Base-by-base conservation (phyloP, 441 rosid genomes). In the Pelargonium cotyledonis region DNA sequence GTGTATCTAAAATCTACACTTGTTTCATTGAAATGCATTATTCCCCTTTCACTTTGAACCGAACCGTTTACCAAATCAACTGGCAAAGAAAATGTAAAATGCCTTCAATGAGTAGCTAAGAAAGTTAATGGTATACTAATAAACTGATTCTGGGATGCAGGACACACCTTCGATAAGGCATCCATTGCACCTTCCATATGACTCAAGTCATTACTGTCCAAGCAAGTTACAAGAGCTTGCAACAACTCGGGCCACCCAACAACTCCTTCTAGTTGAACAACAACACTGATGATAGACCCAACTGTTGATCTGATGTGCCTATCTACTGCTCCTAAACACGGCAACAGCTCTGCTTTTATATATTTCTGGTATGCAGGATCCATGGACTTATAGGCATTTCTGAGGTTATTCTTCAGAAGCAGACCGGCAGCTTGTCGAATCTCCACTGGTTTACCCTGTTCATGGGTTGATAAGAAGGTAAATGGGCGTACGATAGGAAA, bases 181-280 rank as follows among this genome's bases (percentile, higher is more conserved):
- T 96, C 99, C 96, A 96, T 91, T 0, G 99, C 97, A 69, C 99
- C 98, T 77, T 96, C 98, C 97, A 91, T 93, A 71, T 89, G 97
- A 87, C 93, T 85, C 0, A 80, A 71, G 65, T 89, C 95, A 82
- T 91, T 87, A 80, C 99, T 87, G 67, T 96, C 98, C 85, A 96
- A 77, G 76, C 92, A 93, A 79, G 80, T 82, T 4, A 91, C 85
- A 60, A 93, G 94, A 72, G 95, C 98, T 73, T 89, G 91, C 78
- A 96, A 79, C 75, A 96, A 75, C 80, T 96, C 99, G 49, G 88
- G 90, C 99, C 99, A 91, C 47, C 91, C 95, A 49, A 78, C 67
- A 79, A 91, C 77, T 53, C 96, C 96, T 15, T 80, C 97, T 41
- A 83, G 71, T 79, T 91, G 87, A 80, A 96, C 86, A 81, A 96